These are phyloP conservation scores for Calocybe cyanea DNA, from an alignment of 768 basidiomycete genomes.

Conservation along the genomic window DNA sequence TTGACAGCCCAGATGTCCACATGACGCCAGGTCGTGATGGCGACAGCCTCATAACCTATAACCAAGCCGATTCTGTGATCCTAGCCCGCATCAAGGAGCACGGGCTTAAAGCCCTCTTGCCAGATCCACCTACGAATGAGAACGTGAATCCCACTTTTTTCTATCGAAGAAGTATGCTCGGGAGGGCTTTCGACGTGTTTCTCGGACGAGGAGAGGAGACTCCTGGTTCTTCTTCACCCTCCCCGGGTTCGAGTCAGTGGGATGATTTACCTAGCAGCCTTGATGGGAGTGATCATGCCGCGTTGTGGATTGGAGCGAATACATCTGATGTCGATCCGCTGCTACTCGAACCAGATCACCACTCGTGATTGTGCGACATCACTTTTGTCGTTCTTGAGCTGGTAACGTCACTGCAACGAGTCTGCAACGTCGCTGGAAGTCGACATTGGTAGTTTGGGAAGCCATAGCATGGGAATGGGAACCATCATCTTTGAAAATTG, in stretches of 20 bases:
- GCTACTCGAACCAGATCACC: too few relatives aligned
- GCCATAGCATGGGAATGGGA: too few relatives aligned
- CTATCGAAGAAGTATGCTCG: neutral
- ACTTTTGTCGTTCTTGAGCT: too few relatives aligned
- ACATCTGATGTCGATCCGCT: too few relatives aligned
- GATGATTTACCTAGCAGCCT: neutral
- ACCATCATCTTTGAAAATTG: too few relatives aligned
- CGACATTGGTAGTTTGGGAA: too few relatives aligned
- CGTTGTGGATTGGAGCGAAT: neutral
- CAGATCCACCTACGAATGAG: neutral
- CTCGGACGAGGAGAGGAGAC: neutral
- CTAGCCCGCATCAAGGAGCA: slow-evolving; percentile 6
- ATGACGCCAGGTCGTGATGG: slow-evolving; percentile 3
- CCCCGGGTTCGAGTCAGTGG: neutral
- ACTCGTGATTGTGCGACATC: too few relatives aligned
- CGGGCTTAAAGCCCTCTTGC: neutral
- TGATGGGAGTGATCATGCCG: neutral
- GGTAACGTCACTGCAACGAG: too few relatives aligned
- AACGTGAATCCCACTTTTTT: neutral
- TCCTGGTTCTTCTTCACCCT: neutral
- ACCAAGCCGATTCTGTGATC: slow-evolving; percentile 2
- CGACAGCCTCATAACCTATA: slow-evolving; percentile 4
- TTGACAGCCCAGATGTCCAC: neutral
- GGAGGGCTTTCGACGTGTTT: slow-evolving; percentile 9
- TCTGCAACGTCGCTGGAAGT: too few relatives aligned